phyloP scores from a whole-genome alignment of 495 filamentous ascomycete genomes.

The Filosporella fistucella region DNA sequence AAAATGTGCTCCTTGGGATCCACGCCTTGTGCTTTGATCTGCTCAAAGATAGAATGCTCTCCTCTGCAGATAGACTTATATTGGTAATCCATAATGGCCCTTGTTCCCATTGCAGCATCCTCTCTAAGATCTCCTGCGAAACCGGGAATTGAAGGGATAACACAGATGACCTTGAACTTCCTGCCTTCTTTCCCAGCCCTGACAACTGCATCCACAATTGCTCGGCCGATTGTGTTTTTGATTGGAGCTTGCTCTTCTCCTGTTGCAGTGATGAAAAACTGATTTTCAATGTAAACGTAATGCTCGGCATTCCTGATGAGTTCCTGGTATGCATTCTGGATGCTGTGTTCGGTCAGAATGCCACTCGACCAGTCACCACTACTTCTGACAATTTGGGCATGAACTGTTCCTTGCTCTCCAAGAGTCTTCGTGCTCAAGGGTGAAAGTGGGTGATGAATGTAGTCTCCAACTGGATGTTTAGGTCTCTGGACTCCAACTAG shows the following conservation, averaged over 20 bases:
- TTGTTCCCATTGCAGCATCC: slow-evolving; percentile 75
- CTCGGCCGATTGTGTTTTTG: slow-evolving; percentile 77
- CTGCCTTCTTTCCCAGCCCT: slow-evolving; percentile 75
- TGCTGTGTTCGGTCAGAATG: slow-evolving; percentile 82
- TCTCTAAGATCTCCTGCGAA: slow-evolving; percentile 89
- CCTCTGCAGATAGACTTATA: slow-evolving; percentile 93
- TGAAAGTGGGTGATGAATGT: slow-evolving; percentile 73
- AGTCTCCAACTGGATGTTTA: slow-evolving; percentile 79
- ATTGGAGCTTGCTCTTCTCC: slow-evolving; percentile 81
- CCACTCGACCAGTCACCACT: slow-evolving; percentile 95
- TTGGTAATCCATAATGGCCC: slow-evolving; percentile 98
- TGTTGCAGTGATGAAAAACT: slow-evolving; percentile 96
- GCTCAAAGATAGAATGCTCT: slow-evolving; percentile 81
- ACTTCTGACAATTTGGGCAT: slow-evolving; percentile 80
- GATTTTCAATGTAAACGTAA: slow-evolving; percentile 96
- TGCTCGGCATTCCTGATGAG: slow-evolving; percentile 81
- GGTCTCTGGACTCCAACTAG: slow-evolving; percentile 83
- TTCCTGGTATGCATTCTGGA: slow-evolving; percentile 88
- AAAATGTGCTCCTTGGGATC: slow-evolving; percentile 81
- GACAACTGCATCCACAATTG: slow-evolving; percentile 88
- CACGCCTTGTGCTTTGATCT: slow-evolving; percentile 71
- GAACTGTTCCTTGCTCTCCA: slow-evolving; percentile 61
- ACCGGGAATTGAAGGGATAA: slow-evolving; percentile 88
- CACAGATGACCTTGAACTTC: slow-evolving; percentile 85
- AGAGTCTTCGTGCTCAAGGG: slow-evolving; percentile 48